These are phyloP conservation scores for Anaeromyces robustus DNA, from an alignment of 192 early-diverging fungal genomes.

Conservation along the genomic window DNA sequence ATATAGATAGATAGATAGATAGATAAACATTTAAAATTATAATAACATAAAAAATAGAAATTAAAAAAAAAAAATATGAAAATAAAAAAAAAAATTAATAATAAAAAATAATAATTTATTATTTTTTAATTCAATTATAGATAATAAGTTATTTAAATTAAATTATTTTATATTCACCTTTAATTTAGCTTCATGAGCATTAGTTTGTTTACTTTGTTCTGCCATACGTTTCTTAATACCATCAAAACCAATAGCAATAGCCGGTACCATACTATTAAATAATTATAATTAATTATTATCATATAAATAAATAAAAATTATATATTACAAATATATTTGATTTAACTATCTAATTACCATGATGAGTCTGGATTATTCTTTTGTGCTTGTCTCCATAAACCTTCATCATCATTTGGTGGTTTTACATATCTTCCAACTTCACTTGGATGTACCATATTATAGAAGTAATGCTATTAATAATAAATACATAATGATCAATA, in stretches of 20 bases:
- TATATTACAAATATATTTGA: neutral
- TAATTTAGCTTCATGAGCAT: conserved; percentile 56
- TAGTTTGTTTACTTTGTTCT: conserved; percentile 48
- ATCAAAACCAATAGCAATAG: conserved; percentile 75
- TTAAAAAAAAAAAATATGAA: neutral
- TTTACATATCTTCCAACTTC: conserved; percentile 64
- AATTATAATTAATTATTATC: too few relatives aligned
- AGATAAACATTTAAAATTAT: too few relatives aligned
- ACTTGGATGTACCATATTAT: conserved; percentile 80
- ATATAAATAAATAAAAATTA: neutral
- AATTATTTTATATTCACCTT: conserved; percentile 18
- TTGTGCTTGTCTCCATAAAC: conserved; percentile 69
- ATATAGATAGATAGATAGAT: too few relatives aligned
- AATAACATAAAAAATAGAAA: too few relatives aligned
- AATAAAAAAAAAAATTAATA: conserved; percentile 2
- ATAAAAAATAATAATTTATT: conserved; percentile 10
- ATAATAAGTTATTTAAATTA: too few relatives aligned
- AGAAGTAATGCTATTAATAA: conserved; percentile 68
- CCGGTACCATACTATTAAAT: conserved; percentile 68
- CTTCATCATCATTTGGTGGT: conserved; percentile 46
- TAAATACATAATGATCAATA: neutral
- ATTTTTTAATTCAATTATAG: neutral
- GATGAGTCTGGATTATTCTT: conserved; percentile 73
- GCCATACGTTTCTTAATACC: conserved; percentile 76
- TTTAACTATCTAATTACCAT: conserved; percentile 26